Conservation (phyloP, 1,284 basidiomycete species). For the Boletus semigastroideus region DNA sequence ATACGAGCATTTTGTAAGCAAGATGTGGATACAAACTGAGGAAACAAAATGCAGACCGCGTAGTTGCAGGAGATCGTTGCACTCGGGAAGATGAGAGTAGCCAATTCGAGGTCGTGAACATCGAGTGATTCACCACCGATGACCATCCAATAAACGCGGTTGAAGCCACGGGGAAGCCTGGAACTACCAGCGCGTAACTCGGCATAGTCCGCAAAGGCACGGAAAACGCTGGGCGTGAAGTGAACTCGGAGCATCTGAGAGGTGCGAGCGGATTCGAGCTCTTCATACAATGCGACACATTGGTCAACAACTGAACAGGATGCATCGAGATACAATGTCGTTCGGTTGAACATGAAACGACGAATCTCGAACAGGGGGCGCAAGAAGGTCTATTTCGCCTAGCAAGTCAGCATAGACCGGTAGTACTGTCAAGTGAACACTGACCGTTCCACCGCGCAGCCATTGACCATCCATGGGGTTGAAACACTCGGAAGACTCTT, state of each 20-base stretch:
- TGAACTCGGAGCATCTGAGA: conserved; percentile 28
- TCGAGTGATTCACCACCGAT: conserved; percentile 29
- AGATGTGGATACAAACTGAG: neutral
- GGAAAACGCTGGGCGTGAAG: conserved; percentile 31
- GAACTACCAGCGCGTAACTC: conserved; percentile 19
- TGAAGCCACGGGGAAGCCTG: conserved; percentile 24
- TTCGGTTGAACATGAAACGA: conserved; percentile 33
- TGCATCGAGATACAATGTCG: conserved; percentile 28
- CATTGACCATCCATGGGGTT: conserved; percentile 30
- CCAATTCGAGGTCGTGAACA: conserved; percentile 26
- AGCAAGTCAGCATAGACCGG: neutral
- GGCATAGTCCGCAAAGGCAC: conserved; percentile 28
- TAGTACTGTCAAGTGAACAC: conserved; percentile 1
- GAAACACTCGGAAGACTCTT: conserved; percentile 27
- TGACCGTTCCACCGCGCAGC: conserved; percentile 29
- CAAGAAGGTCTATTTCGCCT: conserved; percentile 24
- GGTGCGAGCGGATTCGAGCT: conserved; percentile 24
- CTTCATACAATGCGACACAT: conserved; percentile 25
- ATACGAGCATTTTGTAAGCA: neutral
- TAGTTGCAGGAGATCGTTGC: conserved; percentile 33
- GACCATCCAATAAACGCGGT: conserved; percentile 32
- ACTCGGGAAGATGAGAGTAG: conserved; percentile 22
- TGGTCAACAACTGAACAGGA: conserved; percentile 28
- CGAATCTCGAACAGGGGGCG: conserved; percentile 33
- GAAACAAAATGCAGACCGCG: conserved; percentile 17